These are phyloP conservation scores for California macrophylla DNA, from an alignment of 441 rosid genomes.

Conservation along the genomic window DNA sequence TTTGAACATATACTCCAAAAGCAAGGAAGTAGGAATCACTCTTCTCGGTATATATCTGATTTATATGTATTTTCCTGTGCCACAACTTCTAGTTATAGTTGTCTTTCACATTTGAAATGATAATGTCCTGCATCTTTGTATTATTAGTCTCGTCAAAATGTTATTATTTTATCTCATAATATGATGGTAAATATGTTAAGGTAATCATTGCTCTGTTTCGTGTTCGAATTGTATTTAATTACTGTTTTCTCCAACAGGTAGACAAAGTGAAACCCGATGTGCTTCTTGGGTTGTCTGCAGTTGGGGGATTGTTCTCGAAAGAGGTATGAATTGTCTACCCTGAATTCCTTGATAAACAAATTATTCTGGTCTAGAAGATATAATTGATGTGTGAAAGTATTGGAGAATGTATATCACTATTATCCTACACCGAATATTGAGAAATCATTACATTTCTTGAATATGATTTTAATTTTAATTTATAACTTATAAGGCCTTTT, in stretches of 20 bases:
- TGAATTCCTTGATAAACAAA: background rate
- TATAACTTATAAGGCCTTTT: background rate
- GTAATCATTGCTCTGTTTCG: background rate
- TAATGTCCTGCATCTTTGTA: background rate
- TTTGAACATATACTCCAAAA: no score
- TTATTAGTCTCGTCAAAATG: background rate
- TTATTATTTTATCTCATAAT: background rate
- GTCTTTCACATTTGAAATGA: background rate
- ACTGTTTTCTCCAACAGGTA: conserved; percentile 41
- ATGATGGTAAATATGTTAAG: background rate
- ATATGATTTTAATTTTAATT: background rate
- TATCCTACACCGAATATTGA: background rate
- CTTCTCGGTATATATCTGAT: background rate
- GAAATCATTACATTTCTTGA: background rate
- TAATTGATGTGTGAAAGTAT: background rate
- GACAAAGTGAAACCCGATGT: conserved; percentile 91
- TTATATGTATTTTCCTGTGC: background rate
- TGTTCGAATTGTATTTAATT: background rate
- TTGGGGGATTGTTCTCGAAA: conserved; percentile 92
- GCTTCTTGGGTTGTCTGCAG: conserved; percentile 97
- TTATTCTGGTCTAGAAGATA: background rate
- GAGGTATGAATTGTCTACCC: conserved; percentile 45
- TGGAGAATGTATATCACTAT: background rate
- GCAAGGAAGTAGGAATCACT: background rate
- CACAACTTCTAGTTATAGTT: background rate